Base-by-base conservation (phyloP, 208 protist genomes). In the Acanthamoeba sp. region DNA sequence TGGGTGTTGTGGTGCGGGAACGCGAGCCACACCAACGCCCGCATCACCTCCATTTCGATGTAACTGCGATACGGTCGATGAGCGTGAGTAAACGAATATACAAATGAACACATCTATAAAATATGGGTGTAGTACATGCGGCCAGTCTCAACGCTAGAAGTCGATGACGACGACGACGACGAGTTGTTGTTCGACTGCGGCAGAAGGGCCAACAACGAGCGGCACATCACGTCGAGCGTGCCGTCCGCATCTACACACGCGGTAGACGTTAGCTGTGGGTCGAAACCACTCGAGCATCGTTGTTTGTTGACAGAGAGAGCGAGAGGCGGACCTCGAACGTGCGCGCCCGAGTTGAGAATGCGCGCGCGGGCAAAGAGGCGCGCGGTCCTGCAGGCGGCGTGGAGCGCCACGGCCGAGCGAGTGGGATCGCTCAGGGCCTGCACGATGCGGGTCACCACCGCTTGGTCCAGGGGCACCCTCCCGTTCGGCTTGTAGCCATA, bases 21-120 rank as follows among this genome's bases (percentile, higher is more conserved):
- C 32, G 84, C 52, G 48, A 91, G 84, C 84, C 84, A 91, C 55
- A 91, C 34, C 22, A 91, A 55, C 32, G 84, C 84, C 14, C 59
- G 29, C 50, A 91, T 91, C 20, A 40, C 84, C 40, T 91, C 55
- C 59, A 66, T 24, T 24, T 71, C 59, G 34, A 91, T 71, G 59
- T 91, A 29, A 71, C 50, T 91, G 36, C 18, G n/a, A n/a, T n/a
- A n/a, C n/a, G n/a, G n/a, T n/a, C n/a, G n/a, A 50, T 14, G 45
- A 48, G 45, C 3, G 45, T 14, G 45, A 48, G 45, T n/a, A n/a
- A n/a, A n/a, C n/a, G n/a, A n/a, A n/a, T n/a, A n/a, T n/a, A n/a
- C n/a, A n/a, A n/a, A n/a, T n/a, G n/a, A n/a, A n/a, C n/a, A n/a
- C n/a, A n/a, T n/a, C n/a, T n/a, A n/a, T 50, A 50, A 14, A 0